phyloP scores from a whole-genome alignment of 2,329 filamentous ascomycete species.

The Plectosphaerella sp. region DNA sequence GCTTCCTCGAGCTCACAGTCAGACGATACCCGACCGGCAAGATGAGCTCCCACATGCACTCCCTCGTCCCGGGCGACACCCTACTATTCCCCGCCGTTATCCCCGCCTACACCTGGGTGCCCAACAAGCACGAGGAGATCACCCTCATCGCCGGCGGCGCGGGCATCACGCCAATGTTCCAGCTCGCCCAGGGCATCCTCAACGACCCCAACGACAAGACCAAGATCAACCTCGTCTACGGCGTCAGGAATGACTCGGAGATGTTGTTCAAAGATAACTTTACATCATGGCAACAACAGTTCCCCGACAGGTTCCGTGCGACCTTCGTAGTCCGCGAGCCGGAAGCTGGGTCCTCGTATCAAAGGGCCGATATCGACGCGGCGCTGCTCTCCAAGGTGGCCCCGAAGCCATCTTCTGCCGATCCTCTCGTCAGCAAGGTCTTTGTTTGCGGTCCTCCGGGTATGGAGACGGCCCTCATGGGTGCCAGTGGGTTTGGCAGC shows the following conservation, averaged over 20 bases:
- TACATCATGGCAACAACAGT: slow-evolving; percentile 42
- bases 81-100: slow-evolving; percentile 54
- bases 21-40: slow-evolving; percentile 66
- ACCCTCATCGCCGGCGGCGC: slow-evolving; percentile 66
- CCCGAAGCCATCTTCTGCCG: slow-evolving; percentile 18
- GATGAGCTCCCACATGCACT: slow-evolving; percentile 62
- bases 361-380: slow-evolving; percentile 54
- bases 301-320: slow-evolving; percentile 51
- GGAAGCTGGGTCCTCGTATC: slow-evolving; percentile 30
- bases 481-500: slow-evolving; percentile 26
- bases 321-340: slow-evolving; percentile 54
- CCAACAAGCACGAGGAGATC: slow-evolving; percentile 46
- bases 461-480: slow-evolving; percentile 57
- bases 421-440: slow-evolving; percentile 44
- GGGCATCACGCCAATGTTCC: slow-evolving; percentile 68
- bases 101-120: slow-evolving; percentile 48
- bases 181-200: slow-evolving; percentile 59
- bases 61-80: slow-evolving; percentile 55
- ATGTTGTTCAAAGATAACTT: slow-evolving; percentile 53
- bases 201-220: slow-evolving; percentile 58
- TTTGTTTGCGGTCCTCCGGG: slow-evolving; percentile 66
- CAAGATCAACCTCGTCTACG: slow-evolving; percentile 60
- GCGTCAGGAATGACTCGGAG: slow-evolving; percentile 61
- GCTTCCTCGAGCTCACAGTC: slow-evolving; percentile 59
- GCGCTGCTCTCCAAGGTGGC: slow-evolving; percentile 48